Evolutionary conservation across 1,139 yeast genomes (phyloP).

Genomic region (Saccharomyces hybrid): DNA sequence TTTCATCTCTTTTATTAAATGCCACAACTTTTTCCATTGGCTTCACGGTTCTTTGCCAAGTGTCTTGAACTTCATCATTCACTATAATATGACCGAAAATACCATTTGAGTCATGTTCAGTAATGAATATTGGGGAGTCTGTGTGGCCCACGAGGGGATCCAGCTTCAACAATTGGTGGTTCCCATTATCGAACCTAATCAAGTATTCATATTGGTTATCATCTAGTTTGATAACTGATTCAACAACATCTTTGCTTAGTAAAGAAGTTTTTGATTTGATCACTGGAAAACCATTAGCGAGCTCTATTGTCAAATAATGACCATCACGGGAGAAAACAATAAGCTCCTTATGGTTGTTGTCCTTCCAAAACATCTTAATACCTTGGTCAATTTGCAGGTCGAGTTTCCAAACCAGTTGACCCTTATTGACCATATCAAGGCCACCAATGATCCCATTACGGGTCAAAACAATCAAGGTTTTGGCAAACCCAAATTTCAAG

Average conservation of each 20-base stretch:
- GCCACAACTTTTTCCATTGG: constrained; percentile 35
- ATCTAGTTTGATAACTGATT: constrained; percentile 3
- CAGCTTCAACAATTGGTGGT: neutral
- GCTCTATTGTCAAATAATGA: constrained; percentile 10
- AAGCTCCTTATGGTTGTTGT: constrained; percentile 14
- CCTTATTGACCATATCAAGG: constrained; percentile 36
- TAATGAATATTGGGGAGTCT: constrained; percentile 12
- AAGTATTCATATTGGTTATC: neutral
- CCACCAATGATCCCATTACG: constrained; percentile 39
- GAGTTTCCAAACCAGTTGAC: constrained; percentile 38
- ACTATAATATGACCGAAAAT: constrained; percentile 26
- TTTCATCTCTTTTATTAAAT: constrained; percentile 36
- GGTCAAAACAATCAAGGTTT: constrained; percentile 41
- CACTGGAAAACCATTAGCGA: neutral
- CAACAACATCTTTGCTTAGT: constrained; percentile 3
- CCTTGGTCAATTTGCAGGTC: constrained; percentile 26
- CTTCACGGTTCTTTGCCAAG: constrained; percentile 31
- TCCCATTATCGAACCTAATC: constrained; percentile 3
- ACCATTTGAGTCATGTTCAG: constrained; percentile 20
- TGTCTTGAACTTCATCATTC: constrained; percentile 19
- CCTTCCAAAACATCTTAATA: constrained; percentile 16
- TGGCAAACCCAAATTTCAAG: constrained; percentile 43
- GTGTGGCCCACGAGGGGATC: neutral
- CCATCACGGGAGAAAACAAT: constrained; percentile 29
- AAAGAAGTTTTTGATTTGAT: neutral